phyloP scores from a whole-genome alignment of 2,329 filamentous ascomycete species.

The Cladosporium austrohemisphaericum region DNA sequence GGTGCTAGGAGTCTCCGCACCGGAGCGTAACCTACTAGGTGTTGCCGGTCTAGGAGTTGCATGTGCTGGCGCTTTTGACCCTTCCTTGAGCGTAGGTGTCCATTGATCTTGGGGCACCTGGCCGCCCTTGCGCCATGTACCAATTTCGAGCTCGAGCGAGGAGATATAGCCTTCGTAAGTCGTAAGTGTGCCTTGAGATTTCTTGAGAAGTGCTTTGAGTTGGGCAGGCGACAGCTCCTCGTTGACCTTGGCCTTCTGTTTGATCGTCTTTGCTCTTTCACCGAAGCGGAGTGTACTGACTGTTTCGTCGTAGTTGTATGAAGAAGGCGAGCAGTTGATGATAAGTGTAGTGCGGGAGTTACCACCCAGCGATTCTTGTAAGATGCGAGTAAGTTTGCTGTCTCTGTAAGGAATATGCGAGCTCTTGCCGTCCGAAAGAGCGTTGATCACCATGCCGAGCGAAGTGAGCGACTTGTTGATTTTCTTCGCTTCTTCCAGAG shows the following conservation, averaged over 20 bases:
- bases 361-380: conserved; percentile 95
- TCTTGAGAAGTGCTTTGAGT: conserved; percentile 87
- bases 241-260: conserved; percentile 99
- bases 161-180: conserved; percentile 85
- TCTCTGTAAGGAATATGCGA: conserved; percentile 95
- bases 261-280: conserved; percentile 95
- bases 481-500: conserved; percentile 97
- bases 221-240: conserved; percentile 93
- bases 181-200: conserved; percentile 83
- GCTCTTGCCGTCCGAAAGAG: conserved; percentile 93
- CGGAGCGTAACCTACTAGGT: conserved; percentile 51
- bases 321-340: conserved; percentile 98
- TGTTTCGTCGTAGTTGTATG: conserved; percentile 95
- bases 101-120: conserved; percentile 84
- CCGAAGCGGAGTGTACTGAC: conserved; percentile 89
- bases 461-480: conserved; percentile 99
- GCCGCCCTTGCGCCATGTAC: conserved; percentile 83
- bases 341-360: conserved; percentile 98
- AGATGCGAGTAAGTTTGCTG: conserved; percentile 92
- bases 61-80: conserved; percentile 40
- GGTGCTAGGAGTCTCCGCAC: conserved; percentile 47
- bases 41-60: conserved; percentile 54
- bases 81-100: conserved; percentile 62
- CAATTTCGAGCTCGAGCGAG: conserved; percentile 78
- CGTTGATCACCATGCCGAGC: conserved; percentile 98